phyloP scores from a whole-genome alignment of 495 filamentous ascomycete species.

The Aspergillus kassunensis region DNA sequence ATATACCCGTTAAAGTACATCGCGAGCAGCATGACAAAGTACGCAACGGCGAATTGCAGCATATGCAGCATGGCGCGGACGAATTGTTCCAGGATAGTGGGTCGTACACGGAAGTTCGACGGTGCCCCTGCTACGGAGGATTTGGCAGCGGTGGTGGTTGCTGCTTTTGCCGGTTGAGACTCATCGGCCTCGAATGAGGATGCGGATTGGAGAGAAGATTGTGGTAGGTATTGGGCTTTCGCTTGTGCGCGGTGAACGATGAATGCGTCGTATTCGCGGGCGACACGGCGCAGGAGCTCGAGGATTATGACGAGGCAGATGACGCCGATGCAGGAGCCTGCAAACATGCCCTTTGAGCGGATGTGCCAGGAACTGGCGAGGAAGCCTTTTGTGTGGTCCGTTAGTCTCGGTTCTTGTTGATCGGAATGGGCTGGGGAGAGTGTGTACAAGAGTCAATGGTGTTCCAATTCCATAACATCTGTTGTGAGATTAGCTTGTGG shows the following conservation, averaged over 20 bases:
- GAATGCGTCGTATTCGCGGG: constrained; percentile 58
- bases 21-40: constrained; percentile 67
- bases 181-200: background rate
- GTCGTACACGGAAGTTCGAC: constrained; percentile 33
- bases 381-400: constrained; percentile 45
- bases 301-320: constrained; percentile 59
- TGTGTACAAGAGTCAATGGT: constrained; percentile 63
- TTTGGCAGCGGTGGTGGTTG: background rate
- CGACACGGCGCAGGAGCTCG: constrained; percentile 57
- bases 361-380: constrained; percentile 63
- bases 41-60: constrained; percentile 65
- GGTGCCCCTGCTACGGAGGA: background rate
- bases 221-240: constrained; percentile 13
- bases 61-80: constrained; percentile 61
- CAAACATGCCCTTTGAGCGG: constrained; percentile 57
- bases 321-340: constrained; percentile 66
- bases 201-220: background rate
- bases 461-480: constrained; percentile 81
- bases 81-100: constrained; percentile 52
- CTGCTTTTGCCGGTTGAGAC: background rate
- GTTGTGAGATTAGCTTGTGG: background rate
- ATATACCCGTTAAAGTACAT: constrained; percentile 67
- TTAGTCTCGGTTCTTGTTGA: background rate
- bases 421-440: background rate
- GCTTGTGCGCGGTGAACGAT: constrained; percentile 43